Percentiles rank a stretch among this genome's conserved stretches.
These are phyloP conservation scores for Fusarium robinianum DNA, from an alignment of 2,329 filamentous ascomycete genomes.

Conservation along the genomic window DNA sequence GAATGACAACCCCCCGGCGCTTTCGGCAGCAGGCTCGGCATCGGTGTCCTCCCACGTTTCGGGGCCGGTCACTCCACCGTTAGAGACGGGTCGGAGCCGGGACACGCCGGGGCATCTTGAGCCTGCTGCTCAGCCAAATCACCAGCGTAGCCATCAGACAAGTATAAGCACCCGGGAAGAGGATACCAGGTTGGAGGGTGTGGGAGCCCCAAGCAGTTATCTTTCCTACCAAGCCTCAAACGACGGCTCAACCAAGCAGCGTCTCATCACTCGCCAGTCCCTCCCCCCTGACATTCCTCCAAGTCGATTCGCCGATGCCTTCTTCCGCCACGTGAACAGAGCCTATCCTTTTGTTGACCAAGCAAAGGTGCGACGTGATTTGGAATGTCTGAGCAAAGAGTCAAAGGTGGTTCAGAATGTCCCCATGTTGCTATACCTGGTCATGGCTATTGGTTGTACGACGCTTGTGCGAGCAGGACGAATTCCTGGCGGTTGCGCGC, in stretches of 20 bases:
- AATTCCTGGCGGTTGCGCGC: conserved; percentile 40
- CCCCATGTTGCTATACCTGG: conserved; percentile 44
- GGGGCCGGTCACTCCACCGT: conserved; percentile 23
- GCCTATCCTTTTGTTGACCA: conserved; percentile 52
- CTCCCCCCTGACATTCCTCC: conserved; percentile 35
- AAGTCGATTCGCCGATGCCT: conserved; percentile 47
- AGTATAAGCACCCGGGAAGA: conserved; percentile 19
- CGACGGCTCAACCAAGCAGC: conserved; percentile 25
- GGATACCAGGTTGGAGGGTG: conserved; percentile 28
- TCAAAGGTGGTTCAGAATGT: conserved; percentile 36
- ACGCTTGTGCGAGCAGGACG: conserved; percentile 50
- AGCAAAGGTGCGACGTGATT: conserved; percentile 40
- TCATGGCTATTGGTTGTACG: conserved; percentile 53
- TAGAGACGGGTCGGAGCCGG: conserved; percentile 12
- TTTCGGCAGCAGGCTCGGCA: conserved; percentile 4
- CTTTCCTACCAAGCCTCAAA: conserved; percentile 30
- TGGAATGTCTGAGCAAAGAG: conserved; percentile 40
- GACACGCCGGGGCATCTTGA: conserved; percentile 8
- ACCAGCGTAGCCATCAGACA: conserved; percentile 13
- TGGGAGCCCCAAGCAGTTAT: conserved; percentile 27
- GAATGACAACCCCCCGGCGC: neutral
- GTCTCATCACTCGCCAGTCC: conserved; percentile 23
- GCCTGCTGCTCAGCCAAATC: conserved; percentile 14
- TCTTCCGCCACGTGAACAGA: conserved; percentile 51
- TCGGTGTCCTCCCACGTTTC: conserved; percentile 17